A percentile compares a stretch with the other conserved stretches of the same genome.
phyloP scores from a whole-genome alignment of 2,329 filamentous ascomycete genomes.

The Coleophoma crateriformis region DNA sequence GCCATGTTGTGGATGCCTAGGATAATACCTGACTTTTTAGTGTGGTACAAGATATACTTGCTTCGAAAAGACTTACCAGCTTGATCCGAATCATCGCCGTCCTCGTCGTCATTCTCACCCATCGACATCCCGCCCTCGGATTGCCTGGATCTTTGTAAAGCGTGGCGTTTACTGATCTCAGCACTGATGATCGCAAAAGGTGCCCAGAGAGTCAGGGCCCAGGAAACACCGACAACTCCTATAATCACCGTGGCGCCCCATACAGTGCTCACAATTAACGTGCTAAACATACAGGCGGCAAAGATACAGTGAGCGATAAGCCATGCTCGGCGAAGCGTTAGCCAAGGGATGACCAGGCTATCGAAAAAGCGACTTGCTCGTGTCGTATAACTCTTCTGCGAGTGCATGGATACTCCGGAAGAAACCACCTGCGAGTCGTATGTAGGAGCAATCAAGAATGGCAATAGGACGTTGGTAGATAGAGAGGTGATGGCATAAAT shows the following conservation, averaged over 20 bases:
- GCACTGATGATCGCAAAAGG: constrained; percentile 68
- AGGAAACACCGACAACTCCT: constrained; percentile 60
- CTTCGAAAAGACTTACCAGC: constrained; percentile 2
- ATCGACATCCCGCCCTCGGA: constrained; percentile 16
- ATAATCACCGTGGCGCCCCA: constrained; percentile 71
- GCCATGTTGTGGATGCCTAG: constrained; percentile 95
- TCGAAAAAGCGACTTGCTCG: constrained; percentile 38
- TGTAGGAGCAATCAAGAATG: constrained; percentile 78
- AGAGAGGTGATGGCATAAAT: constrained; percentile 85
- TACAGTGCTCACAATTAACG: constrained; percentile 70
- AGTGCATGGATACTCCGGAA: constrained; percentile 19
- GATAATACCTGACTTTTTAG: constrained; percentile 56
- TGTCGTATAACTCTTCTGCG: constrained; percentile 21
- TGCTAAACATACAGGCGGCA: constrained; percentile 73
- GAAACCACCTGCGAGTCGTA: constrained; percentile 44
- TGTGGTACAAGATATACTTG: background rate
- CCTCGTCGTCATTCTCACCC: constrained; percentile 1
- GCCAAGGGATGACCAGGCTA: constrained; percentile 67
- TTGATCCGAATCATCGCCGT: constrained; percentile 11
- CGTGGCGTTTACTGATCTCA: constrained; percentile 81
- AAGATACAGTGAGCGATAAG: constrained; percentile 81
- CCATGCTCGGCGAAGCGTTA: constrained; percentile 88
- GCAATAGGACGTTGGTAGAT: constrained; percentile 73
- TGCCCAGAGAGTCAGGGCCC: constrained; percentile 25
- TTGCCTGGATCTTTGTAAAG: constrained; percentile 48